A percentile compares a stretch with the other conserved stretches of the same genome.
Conservation (phyloP, 192 early-diverging fungal species). For the Coemansia sp. region DNA sequence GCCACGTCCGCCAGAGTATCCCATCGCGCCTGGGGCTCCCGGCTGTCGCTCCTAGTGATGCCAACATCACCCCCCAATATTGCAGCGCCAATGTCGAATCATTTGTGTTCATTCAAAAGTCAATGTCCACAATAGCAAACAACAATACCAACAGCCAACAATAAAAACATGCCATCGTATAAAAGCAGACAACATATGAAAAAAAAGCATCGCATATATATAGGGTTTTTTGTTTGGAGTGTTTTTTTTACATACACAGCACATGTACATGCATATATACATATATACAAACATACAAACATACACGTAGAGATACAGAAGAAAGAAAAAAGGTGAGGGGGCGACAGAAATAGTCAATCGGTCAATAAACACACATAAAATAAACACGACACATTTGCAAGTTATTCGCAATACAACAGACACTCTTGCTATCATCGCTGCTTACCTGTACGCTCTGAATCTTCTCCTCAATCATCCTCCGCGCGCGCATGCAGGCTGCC, state of each 20-base stretch:
- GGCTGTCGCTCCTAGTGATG: slow-evolving; percentile 19
- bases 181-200: neutral
- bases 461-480: slow-evolving; percentile 52
- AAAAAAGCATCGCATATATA: neutral
- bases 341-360: neutral
- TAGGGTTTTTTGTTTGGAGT: neutral
- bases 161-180: slow-evolving; percentile 7
- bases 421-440: neutral
- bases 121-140: slow-evolving; percentile 1
- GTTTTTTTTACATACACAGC: neutral
- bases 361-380: slow-evolving; percentile 10
- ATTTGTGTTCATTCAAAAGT: neutral
- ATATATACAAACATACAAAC: slow-evolving; percentile 18
- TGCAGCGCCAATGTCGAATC: neutral
- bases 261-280: neutral
- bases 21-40: slow-evolving; percentile 3
- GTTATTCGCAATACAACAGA: neutral
- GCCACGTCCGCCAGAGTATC: slow-evolving; percentile 19
- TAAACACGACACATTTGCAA: slow-evolving; percentile 9
- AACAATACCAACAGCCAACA: slow-evolving; percentile 6
- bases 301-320: slow-evolving; percentile 18
- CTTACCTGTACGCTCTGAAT: slow-evolving; percentile 43
- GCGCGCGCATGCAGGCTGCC: slow-evolving; percentile 31
- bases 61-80: neutral
- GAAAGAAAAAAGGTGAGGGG: neutral